Evolutionary conservation across 23 red algal species (phyloP), one percentile per base, ranked within the genome.

Genomic region (Pyropia yezoensis): DNA sequence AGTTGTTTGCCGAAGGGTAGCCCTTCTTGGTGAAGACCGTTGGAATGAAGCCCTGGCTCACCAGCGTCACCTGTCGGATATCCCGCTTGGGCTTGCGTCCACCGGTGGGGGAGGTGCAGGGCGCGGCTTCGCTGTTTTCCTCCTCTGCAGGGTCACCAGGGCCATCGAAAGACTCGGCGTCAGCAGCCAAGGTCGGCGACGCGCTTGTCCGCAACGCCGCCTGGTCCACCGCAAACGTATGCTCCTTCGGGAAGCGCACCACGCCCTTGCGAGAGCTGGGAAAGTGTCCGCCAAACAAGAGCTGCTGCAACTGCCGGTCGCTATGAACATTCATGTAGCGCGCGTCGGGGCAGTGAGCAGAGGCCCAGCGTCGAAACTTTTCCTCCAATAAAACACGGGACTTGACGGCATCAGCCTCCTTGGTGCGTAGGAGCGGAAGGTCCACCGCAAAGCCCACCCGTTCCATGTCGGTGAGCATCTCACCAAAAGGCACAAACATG

Each of bases 401-500:
- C 21, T 19, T 56, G 20, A 71, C 57, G n/a, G 90, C 90, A 12
- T 81, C 54, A 34, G 52, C 66, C 24, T 77, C 60, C 16, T 75
- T 67, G 26, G 18, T 28, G 8, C 47, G 59, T 57, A 95, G 84
- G 59, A 53, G 75, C n/a, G 74, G 45, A 18, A 80, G 54, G 50
- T 95, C 81, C 32, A 95, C 78, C 57, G 71, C 74, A 57, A 95
- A 88, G 57, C 90, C 90, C 2, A 55, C 60, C 24, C 80, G 67
- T 61, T 95, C 90, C 76, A 95, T 95, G 24, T 95, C 80, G 2
- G 77, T 95, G 19, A 95, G 73, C 18, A 88, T n/a, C 50, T 74
- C 81, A 17, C 80, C 90, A 30, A 95, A 95, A 4, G 90, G 90
- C 50, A 87, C 63, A 21, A 95, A 33, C 16, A 76, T 21, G 45